Conservation (phyloP, 208 protist species). For the Leishmania major region DNA sequence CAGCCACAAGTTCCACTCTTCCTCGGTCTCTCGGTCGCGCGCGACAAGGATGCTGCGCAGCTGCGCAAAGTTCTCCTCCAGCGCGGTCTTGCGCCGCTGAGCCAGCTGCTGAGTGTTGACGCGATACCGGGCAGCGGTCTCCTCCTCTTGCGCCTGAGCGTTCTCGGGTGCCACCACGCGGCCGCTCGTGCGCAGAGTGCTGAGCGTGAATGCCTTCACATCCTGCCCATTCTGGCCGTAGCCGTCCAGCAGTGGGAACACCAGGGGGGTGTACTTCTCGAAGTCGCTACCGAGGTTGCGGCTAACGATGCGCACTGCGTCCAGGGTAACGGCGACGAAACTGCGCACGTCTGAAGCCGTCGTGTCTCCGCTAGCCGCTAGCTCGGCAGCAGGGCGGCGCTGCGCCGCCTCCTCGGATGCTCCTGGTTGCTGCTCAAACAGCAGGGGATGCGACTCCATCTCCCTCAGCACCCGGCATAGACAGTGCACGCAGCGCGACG, state of each 20-base stretch:
- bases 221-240: conserved; percentile 65
- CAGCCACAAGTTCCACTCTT: conserved; percentile 87
- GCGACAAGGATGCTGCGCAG: conserved; percentile 58
- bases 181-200: conserved; percentile 42
- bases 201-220: conserved; percentile 37
- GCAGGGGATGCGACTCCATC: conserved; percentile 31
- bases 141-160: conserved; percentile 26
- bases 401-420: not conserved
- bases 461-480: conserved; percentile 82
- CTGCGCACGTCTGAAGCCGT: conserved; percentile 27
- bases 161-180: conserved; percentile 45
- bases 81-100: conserved; percentile 36
- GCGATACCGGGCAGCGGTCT: conserved; percentile 39
- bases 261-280: conserved; percentile 79
- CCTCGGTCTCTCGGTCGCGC: conserved; percentile 68
- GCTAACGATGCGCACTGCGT: conserved; percentile 67
- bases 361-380: not conserved
- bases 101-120: conserved; percentile 32
- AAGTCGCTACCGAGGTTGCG: conserved; percentile 80
- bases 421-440: conserved; percentile 1
- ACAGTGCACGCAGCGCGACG: conserved; percentile 81
- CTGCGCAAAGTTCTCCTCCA: conserved; percentile 59
- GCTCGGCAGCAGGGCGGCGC: not conserved
- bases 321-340: conserved; percentile 67
- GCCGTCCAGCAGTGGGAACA: conserved; percentile 67